Conservation (phyloP, 371 early-diverging fungal genomes). For the Syncephalastrum sp. region DNA sequence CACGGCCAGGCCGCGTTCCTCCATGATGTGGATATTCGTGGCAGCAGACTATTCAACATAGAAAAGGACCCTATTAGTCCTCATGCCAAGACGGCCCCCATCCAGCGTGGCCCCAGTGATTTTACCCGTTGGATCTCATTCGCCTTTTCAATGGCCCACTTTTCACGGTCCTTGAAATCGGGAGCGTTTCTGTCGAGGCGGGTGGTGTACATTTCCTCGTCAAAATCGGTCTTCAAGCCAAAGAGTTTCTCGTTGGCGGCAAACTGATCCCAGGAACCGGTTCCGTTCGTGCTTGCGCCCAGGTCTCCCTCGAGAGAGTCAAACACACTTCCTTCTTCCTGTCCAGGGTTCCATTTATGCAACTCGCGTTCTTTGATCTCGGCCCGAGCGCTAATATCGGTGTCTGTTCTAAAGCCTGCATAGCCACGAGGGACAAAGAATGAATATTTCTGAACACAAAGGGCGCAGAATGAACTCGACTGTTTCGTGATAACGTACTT, state of each 20-base stretch:
- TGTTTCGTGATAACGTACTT: slow-evolving; percentile 24
- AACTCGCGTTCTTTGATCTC: slow-evolving; percentile 79
- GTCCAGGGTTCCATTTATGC: slow-evolving; percentile 83
- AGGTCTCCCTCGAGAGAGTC: slow-evolving; percentile 48
- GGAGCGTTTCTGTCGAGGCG: slow-evolving; percentile 83
- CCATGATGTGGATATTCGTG: slow-evolving; percentile 85
- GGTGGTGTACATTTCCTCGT: slow-evolving; percentile 97
- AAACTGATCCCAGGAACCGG: slow-evolving; percentile 96
- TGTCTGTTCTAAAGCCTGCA: slow-evolving; percentile 67
- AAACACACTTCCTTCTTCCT: slow-evolving; percentile 30
- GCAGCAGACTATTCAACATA: slow-evolving; percentile 54
- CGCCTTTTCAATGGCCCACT: slow-evolving; percentile 73
- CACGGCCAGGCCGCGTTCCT: slow-evolving; percentile 83
- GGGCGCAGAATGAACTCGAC: background rate
- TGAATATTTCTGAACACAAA: slow-evolving; percentile 9
- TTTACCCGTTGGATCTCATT: slow-evolving; percentile 82
- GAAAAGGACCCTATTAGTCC: background rate
- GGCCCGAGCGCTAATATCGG: slow-evolving; percentile 77
- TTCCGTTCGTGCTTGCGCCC: slow-evolving; percentile 19
- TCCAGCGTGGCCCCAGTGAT: background rate
- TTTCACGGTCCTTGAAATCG: slow-evolving; percentile 86
- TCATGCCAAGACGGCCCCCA: background rate
- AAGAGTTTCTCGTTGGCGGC: slow-evolving; percentile 93
- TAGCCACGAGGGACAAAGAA: slow-evolving; percentile 46
- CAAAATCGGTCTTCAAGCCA: slow-evolving; percentile 94